phyloP scores from a whole-genome alignment of 1,139 yeast species.

The Debaryomyces udenii region DNA sequence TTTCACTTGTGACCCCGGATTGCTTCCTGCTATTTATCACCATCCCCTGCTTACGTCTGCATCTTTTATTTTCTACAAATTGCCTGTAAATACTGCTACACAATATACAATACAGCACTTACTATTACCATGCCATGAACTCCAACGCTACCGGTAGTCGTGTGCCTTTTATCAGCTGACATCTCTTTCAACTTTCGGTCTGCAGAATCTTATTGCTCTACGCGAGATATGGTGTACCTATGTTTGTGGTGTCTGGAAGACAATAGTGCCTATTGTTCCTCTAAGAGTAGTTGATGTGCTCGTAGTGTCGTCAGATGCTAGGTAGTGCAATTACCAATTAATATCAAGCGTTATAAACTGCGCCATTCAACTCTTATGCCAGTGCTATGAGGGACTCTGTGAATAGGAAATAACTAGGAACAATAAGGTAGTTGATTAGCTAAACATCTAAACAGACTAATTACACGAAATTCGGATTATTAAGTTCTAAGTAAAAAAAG shows the following conservation, averaged over 20 bases:
- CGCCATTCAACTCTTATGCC: constrained; percentile 5
- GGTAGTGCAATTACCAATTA: too few relatives aligned
- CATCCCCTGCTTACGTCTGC: too few relatives aligned
- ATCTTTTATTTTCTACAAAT: too few relatives aligned
- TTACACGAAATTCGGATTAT: not conserved
- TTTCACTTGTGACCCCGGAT: too few relatives aligned
- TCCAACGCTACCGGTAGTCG: too few relatives aligned
- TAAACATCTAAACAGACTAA: not conserved
- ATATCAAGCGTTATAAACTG: constrained; percentile 2
- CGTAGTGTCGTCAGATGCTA: not conserved
- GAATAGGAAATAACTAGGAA: not conserved
- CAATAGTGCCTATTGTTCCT: not conserved
- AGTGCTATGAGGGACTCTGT: not conserved
- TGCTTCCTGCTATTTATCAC: not conserved
- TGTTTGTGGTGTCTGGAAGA: not conserved
- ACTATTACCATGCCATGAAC: too few relatives aligned
- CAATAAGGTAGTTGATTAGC: not conserved
- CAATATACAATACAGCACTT: too few relatives aligned
- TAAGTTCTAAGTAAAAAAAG: not conserved
- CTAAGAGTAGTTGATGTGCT: not conserved
- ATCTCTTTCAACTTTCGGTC: too few relatives aligned
- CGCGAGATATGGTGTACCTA: too few relatives aligned
- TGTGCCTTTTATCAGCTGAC: too few relatives aligned
- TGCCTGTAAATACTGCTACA: too few relatives aligned
- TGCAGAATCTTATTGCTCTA: too few relatives aligned